These are phyloP conservation scores for Pleurotus giganteus DNA, from an alignment of 768 basidiomycete genomes.

Conservation along the genomic window DNA sequence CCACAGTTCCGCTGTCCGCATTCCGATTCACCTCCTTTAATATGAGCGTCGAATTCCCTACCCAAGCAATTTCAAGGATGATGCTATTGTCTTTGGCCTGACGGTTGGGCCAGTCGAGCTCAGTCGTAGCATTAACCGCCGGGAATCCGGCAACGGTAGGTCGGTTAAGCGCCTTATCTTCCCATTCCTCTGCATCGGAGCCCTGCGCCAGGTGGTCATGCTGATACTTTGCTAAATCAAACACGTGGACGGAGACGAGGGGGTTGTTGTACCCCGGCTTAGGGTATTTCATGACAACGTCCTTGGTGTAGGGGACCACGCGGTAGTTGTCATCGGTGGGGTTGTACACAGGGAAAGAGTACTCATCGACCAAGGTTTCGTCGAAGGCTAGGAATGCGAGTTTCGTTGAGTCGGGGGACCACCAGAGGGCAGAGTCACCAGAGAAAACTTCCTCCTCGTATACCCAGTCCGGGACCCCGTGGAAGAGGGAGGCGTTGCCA, in stretches of 20 bases:
- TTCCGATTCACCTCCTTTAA: conserved; percentile 87
- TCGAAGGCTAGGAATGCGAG: conserved; percentile 87
- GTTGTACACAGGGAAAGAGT: conserved; percentile 89
- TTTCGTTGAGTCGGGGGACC: conserved; percentile 75
- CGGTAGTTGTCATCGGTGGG: conserved; percentile 67
- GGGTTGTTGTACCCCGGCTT: conserved; percentile 93
- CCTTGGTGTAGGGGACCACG: conserved; percentile 77
- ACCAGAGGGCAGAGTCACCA: conserved; percentile 80
- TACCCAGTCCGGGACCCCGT: conserved; percentile 97
- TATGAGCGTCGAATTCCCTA: conserved; percentile 69
- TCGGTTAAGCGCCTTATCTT: not conserved
- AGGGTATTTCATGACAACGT: conserved; percentile 76
- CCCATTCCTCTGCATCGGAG: conserved; percentile 1
- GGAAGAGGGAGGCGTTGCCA: conserved; percentile 83
- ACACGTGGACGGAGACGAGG: conserved; percentile 77
- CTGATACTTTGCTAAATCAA: conserved; percentile 65
- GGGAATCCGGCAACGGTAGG: conserved; percentile 22
- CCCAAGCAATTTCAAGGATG: conserved; percentile 85
- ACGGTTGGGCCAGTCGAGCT: conserved; percentile 65
- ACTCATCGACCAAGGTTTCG: conserved; percentile 86
- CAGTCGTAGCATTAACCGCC: conserved; percentile 43
- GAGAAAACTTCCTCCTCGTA: conserved; percentile 92
- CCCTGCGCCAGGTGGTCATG: conserved; percentile 26
- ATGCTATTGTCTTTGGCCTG: conserved; percentile 62
- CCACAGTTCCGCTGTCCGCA: conserved; percentile 76